Percentiles rank a stretch among this genome's conserved stretches.
phyloP scores from a whole-genome alignment of 1,284 basidiomycete genomes.

The Apiotrichum sp. region DNA sequence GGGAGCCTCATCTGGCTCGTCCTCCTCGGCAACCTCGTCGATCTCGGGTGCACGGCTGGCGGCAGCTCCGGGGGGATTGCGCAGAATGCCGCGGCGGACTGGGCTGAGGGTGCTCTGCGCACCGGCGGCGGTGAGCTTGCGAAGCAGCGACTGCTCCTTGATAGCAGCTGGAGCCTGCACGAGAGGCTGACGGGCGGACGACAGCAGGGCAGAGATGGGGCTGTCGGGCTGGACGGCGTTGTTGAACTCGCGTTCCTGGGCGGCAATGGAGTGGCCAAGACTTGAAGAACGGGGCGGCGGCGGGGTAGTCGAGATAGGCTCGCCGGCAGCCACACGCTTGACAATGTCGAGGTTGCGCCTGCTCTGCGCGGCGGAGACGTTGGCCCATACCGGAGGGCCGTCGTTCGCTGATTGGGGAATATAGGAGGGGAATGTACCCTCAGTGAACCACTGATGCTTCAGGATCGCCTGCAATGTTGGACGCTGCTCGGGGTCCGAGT shows the following conservation, averaged over 20 bases:
- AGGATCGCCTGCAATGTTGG: conserved; percentile 82
- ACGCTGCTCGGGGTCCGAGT: conserved; percentile 68
- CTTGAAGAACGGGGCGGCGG: conserved; percentile 10
- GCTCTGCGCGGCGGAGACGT: conserved; percentile 60
- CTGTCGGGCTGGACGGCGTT: conserved; percentile 90
- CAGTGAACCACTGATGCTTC: conserved; percentile 75
- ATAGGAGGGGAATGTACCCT: conserved; percentile 70
- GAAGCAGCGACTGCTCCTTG: conserved; percentile 55
- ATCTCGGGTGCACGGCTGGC: conserved; percentile 53
- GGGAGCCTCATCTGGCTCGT: conserved; percentile 15
- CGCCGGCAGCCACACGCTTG: conserved; percentile 34
- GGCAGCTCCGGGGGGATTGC: conserved; percentile 1
- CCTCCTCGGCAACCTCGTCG: conserved; percentile 47
- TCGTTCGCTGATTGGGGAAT: conserved; percentile 76
- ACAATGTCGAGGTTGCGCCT: conserved; percentile 58
- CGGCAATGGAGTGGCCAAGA: conserved; percentile 54
- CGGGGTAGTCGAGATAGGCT: conserved; percentile 18
- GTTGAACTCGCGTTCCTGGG: conserved; percentile 93
- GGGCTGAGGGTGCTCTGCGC: conserved; percentile 41
- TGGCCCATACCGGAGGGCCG: conserved; percentile 63
- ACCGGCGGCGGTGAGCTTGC: conserved; percentile 51
- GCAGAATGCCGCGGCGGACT: conserved; percentile 33
- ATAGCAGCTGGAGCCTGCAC: conserved; percentile 57
- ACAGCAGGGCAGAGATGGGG: conserved; percentile 84
- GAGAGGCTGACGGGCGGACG: conserved; percentile 78